phyloP scores from a whole-genome alignment of 2,329 filamentous ascomycete genomes.

The Penicillium frequentans region DNA sequence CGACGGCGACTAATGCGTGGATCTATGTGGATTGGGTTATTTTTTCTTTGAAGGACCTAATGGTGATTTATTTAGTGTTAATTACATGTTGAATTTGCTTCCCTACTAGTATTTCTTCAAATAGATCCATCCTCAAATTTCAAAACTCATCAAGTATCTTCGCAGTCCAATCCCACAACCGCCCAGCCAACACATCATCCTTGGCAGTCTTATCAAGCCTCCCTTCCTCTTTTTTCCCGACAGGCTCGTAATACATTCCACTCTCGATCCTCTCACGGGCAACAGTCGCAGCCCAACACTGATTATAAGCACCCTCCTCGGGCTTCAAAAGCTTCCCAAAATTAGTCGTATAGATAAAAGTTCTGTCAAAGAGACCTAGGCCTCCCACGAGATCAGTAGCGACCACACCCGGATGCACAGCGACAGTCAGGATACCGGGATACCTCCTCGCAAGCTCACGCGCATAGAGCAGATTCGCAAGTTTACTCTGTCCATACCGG shows the following conservation, averaged over 20 bases:
- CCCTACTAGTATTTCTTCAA: neutral
- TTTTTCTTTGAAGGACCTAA: neutral
- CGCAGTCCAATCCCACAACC: slow-evolving; percentile 15
- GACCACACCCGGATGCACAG: slow-evolving; percentile 46
- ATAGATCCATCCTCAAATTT: neutral
- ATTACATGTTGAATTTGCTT: neutral
- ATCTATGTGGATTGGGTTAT: neutral
- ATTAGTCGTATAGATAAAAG: slow-evolving; percentile 6
- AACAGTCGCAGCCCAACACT: slow-evolving; percentile 45
- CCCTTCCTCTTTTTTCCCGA: neutral
- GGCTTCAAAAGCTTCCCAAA: slow-evolving; percentile 21
- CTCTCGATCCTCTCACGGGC: slow-evolving; percentile 2
- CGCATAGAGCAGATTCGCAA: slow-evolving; percentile 50
- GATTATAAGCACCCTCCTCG: slow-evolving; percentile 41
- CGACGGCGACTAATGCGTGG: neutral
- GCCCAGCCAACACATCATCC: slow-evolving; percentile 7
- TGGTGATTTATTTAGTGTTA: neutral
- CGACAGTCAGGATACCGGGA: slow-evolving; percentile 35
- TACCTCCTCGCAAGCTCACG: slow-evolving; percentile 42
- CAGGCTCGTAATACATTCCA: slow-evolving; percentile 14
- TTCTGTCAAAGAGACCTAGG: slow-evolving; percentile 10
- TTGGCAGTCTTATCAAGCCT: slow-evolving; percentile 1
- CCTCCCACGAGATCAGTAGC: slow-evolving; percentile 35
- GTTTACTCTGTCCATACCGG: slow-evolving; percentile 49
- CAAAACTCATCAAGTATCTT: neutral